Conservation (phyloP, 2,329 filamentous ascomycete genomes). For the Pseudogymnoascus sp. region DNA sequence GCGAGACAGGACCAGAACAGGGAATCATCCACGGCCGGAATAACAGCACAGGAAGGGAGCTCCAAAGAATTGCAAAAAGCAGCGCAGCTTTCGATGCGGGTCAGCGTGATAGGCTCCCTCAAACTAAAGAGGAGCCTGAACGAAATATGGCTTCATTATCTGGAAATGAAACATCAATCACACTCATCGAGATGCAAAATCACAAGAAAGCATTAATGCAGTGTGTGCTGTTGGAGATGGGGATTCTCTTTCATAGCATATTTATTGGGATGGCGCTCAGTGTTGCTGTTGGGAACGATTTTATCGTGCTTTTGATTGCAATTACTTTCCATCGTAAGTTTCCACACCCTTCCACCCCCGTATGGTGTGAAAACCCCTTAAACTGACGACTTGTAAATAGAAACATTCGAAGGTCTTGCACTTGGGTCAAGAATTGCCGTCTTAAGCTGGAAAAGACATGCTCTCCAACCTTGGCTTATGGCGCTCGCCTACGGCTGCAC, state of each 20-base stretch:
- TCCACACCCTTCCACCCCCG: conserved; percentile 47
- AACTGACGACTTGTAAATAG: conserved; percentile 19
- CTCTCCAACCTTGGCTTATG: conserved; percentile 12
- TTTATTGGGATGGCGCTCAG: conserved; percentile 69
- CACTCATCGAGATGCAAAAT: conserved; percentile 33
- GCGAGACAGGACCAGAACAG: not conserved
- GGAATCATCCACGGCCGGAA: not conserved
- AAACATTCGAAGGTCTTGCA: conserved; percentile 51
- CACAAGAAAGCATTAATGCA: conserved; percentile 62
- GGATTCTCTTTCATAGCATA: conserved; percentile 72
- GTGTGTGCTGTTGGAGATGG: conserved; percentile 67
- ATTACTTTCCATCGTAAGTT: conserved; percentile 56
- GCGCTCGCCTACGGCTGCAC: conserved; percentile 10
- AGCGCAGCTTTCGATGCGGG: conserved; percentile 55
- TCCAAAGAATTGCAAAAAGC: conserved; percentile 38
- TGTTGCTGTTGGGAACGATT: conserved; percentile 54
- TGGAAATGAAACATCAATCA: conserved; percentile 9
- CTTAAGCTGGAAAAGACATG: not conserved
- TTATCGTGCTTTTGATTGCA: conserved; percentile 59
- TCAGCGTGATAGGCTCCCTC: conserved; percentile 56
- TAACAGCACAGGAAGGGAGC: conserved; percentile 16
- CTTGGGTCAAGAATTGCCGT: conserved; percentile 64
- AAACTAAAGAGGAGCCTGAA: conserved; percentile 43
- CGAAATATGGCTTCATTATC: conserved; percentile 20
- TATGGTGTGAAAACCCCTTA: conserved; percentile 13